phyloP scores from a whole-genome alignment of 1,139 yeast species.

The Lodderomyces margitis region DNA sequence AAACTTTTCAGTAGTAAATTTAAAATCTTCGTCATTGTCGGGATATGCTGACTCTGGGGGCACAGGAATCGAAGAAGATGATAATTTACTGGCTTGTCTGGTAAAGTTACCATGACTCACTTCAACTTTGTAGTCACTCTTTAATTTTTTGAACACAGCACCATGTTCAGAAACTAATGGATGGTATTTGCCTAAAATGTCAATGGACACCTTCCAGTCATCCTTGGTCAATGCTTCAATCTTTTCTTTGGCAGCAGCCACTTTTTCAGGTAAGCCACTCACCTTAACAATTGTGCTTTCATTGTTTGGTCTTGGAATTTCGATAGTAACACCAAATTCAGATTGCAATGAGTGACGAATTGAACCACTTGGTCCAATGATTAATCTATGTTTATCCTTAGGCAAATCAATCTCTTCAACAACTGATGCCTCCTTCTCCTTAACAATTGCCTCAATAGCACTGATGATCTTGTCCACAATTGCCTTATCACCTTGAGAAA shows the following conservation, averaged over 20 bases:
- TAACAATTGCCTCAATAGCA: constrained; percentile 64
- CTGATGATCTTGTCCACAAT: constrained; percentile 70
- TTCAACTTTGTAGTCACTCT: constrained; percentile 54
- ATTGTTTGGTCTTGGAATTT: constrained; percentile 64
- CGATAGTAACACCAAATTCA: constrained; percentile 61
- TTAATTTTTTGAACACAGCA: constrained; percentile 56
- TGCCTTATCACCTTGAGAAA: constrained; percentile 70
- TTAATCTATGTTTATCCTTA: constrained; percentile 69
- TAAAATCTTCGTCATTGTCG: constrained; percentile 32
- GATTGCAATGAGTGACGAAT: constrained; percentile 72
- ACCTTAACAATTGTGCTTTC: constrained; percentile 46
- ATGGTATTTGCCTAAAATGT: constrained; percentile 59
- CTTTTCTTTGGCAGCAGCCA: constrained; percentile 56
- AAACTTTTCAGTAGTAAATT: constrained; percentile 43
- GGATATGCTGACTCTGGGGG: constrained; percentile 54
- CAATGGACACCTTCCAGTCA: constrained; percentile 46
- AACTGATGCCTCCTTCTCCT: constrained; percentile 61
- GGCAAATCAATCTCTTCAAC: constrained; percentile 61
- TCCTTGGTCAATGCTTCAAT: constrained; percentile 52
- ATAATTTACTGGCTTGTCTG: constrained; percentile 51
- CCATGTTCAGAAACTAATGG: constrained; percentile 70
- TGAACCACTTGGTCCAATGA: constrained; percentile 83
- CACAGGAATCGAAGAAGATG: constrained; percentile 40
- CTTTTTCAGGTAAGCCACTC: constrained; percentile 61
- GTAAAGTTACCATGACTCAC: constrained; percentile 60